phyloP scores from a whole-genome alignment of 169 alveolate species.

The Theileria annulata region DNA sequence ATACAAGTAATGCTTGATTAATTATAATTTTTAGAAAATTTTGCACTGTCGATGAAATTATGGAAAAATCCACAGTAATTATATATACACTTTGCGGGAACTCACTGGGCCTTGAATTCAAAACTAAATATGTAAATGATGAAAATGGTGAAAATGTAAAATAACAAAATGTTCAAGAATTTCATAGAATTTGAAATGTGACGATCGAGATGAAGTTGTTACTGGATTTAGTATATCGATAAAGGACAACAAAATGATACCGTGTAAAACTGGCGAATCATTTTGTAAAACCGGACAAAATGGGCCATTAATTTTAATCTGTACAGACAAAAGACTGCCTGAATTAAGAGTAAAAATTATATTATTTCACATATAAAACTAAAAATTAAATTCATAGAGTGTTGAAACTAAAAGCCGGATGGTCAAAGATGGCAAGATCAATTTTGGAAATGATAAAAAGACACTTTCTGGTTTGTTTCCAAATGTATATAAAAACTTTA shows the following conservation, averaged over 20 bases:
- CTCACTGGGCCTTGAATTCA: slow-evolving; percentile 45
- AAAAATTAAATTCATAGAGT: neutral
- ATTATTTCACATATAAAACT: neutral
- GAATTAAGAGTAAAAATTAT: slow-evolving; percentile 32
- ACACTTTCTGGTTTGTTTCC: slow-evolving; percentile 5
- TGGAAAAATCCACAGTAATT: neutral
- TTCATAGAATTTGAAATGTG: slow-evolving; percentile 27
- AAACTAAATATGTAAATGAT: neutral
- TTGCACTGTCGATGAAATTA: slow-evolving; percentile 19
- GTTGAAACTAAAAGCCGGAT: slow-evolving; percentile 7
- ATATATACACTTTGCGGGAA: slow-evolving; percentile 60
- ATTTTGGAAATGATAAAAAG: neutral
- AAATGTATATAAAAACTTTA: neutral
- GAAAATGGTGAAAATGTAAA: neutral
- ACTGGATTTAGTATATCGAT: slow-evolving; percentile 44
- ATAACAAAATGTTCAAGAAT: neutral
- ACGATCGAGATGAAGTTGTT: slow-evolving; percentile 35
- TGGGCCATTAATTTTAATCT: slow-evolving; percentile 14
- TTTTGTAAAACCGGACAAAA: neutral
- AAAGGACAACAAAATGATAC: slow-evolving; percentile 1
- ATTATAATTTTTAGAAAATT: slow-evolving; percentile 9
- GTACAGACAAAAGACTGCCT: slow-evolving; percentile 60
- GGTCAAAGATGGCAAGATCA: neutral
- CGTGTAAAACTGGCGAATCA: slow-evolving; percentile 49
- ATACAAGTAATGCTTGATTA: slow-evolving; percentile 15